These are phyloP conservation scores for Geosmithia morbida DNA, from an alignment of 2,329 filamentous ascomycete genomes.

Conservation along the genomic window DNA sequence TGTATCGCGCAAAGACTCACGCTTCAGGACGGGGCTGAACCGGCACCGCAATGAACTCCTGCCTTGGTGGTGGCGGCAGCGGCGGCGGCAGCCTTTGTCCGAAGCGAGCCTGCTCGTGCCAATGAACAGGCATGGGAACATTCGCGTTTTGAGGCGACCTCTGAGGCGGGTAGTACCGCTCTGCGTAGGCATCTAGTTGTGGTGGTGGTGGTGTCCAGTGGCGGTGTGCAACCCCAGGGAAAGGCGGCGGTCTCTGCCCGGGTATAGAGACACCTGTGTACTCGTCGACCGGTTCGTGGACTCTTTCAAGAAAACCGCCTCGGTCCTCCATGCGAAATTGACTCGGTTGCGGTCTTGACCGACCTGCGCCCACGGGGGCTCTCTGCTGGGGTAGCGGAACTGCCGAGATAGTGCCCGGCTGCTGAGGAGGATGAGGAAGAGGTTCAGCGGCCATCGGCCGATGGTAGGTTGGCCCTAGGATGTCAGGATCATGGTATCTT, in stretches of 20 bases:
- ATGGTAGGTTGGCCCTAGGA: not conserved
- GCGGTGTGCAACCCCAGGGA: not conserved
- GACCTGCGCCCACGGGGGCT: not conserved
- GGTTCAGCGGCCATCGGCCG: not conserved
- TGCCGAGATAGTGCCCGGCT: too few species aligned
- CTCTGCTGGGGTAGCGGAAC: not conserved
- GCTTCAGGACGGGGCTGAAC: not conserved
- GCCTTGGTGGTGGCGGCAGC: not conserved
- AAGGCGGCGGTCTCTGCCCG: not conserved
- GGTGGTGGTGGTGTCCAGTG: too few species aligned
- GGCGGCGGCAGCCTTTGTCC: not conserved
- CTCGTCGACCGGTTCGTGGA: conserved; percentile 4
- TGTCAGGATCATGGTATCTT: not conserved
- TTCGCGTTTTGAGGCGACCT: not conserved
- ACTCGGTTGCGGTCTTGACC: not conserved
- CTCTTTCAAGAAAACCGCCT: conserved; percentile 20
- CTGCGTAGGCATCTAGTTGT: not conserved
- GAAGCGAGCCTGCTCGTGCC: not conserved
- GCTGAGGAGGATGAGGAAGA: not conserved
- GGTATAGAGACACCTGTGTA: not conserved
- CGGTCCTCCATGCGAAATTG: conserved; percentile 21
- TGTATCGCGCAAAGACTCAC: not conserved
- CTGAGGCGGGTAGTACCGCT: not conserved
- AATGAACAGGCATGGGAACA: not conserved
- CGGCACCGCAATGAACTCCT: not conserved